Evolutionary conservation across 2,329 filamentous ascomycete genomes (phyloP).

Genomic region (Neoscytalidium dimidiatum): DNA sequence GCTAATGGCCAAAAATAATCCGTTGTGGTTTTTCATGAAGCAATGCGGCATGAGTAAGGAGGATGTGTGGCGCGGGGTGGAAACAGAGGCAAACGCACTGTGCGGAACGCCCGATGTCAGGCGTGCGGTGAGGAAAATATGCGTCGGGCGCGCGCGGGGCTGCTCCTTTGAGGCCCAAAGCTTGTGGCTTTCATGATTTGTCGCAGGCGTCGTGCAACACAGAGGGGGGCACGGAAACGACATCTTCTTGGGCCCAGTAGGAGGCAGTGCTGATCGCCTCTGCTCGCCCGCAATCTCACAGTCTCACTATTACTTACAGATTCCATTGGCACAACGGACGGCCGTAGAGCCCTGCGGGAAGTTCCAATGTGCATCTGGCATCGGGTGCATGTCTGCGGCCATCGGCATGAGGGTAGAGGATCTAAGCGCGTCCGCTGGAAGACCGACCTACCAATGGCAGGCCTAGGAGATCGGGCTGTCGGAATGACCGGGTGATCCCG

Average conservation of each 20-base stretch:
- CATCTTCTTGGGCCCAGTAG: conserved; percentile 62
- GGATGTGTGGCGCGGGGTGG: too few species aligned
- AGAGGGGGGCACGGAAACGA: too few species aligned
- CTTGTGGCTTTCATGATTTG: too few species aligned
- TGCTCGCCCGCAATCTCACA: conserved; percentile 63
- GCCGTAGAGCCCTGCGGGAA: conserved; percentile 62
- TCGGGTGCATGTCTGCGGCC: conserved; percentile 67
- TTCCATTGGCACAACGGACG: conserved; percentile 36
- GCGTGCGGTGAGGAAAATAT: too few species aligned
- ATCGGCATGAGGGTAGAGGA: conserved; percentile 70
- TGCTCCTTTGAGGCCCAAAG: too few species aligned
- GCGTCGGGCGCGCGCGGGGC: too few species aligned
- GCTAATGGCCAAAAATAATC: too few species aligned
- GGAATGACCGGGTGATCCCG: conserved; percentile 66
- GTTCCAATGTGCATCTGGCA: conserved; percentile 64
- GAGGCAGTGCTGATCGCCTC: conserved; percentile 72
- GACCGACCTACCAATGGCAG: conserved; percentile 35
- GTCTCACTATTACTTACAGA: conserved; percentile 57
- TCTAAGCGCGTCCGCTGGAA: conserved; percentile 64
- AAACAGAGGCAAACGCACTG: too few species aligned
- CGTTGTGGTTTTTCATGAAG: too few species aligned
- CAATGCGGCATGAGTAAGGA: too few species aligned
- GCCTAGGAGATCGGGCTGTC: conserved; percentile 46
- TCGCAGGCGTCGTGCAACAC: too few species aligned
- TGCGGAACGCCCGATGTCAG: too few species aligned